Percentiles rank a stretch among this genome's conserved stretches.
Evolutionary conservation across 2,329 filamentous ascomycete species (phyloP).

Genomic region (Didymella pomorum): DNA sequence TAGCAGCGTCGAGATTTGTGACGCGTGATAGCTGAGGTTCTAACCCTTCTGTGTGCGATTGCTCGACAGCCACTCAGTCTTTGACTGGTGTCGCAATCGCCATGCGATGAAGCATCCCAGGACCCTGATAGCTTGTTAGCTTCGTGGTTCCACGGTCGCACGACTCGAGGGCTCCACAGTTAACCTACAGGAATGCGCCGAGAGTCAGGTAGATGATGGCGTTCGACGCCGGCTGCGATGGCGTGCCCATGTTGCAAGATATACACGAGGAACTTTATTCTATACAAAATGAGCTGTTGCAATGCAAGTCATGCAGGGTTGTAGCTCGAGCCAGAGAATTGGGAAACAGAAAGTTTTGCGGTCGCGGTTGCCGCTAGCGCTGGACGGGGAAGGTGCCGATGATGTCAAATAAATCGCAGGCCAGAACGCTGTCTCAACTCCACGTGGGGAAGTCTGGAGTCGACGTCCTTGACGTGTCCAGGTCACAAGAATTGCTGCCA

Average conservation of each 20-base stretch:
- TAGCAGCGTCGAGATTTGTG: conserved; percentile 12
- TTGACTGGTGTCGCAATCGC: conserved; percentile 67
- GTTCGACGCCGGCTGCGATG: conserved; percentile 79
- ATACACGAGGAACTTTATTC: conserved; percentile 5
- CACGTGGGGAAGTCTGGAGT: conserved; percentile 12
- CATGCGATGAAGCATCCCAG: conserved; percentile 68
- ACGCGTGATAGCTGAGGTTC: conserved; percentile 26
- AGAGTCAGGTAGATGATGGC: conserved; percentile 85
- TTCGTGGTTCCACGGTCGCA: conserved; percentile 11
- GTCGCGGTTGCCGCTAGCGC: conserved; percentile 31
- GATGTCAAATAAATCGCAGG: conserved; percentile 29
- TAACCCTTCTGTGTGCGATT: conserved; percentile 85
- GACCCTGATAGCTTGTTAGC: conserved; percentile 57
- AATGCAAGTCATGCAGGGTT: conserved; percentile 30
- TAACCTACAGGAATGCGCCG: conserved; percentile 74
- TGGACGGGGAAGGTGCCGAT: conserved; percentile 23
- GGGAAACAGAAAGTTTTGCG: conserved; percentile 32
- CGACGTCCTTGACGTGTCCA: not conserved
- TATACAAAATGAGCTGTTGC: conserved; percentile 19
- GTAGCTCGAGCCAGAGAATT: conserved; percentile 21
- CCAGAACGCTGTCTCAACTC: conserved; percentile 1
- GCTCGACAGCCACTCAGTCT: conserved; percentile 75
- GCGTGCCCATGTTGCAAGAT: conserved; percentile 69
- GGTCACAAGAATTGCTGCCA: not conserved
- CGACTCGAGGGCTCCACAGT: conserved; percentile 8